These are phyloP conservation scores for Laguncularia racemosa DNA, from an alignment of 345 rosid genomes.

Conservation along the genomic window DNA sequence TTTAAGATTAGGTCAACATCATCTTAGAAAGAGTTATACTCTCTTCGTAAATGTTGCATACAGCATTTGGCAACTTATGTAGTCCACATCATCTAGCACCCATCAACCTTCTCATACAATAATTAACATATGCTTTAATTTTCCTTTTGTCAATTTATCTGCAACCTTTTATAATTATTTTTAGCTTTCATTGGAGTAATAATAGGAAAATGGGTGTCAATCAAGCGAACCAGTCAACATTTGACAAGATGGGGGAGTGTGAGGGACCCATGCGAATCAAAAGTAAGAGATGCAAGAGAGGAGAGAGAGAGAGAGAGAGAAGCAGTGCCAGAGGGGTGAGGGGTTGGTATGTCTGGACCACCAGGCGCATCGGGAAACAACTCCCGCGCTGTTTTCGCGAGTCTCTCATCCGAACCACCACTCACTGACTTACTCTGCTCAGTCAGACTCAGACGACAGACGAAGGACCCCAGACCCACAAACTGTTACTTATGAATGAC, in stretches of 20 bases:
- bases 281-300: background rate
- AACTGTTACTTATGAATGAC: too few species aligned
- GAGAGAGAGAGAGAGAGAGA: conserved; percentile 5
- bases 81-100: too few species aligned
- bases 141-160: too few species aligned
- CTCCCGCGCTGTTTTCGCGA: conserved; percentile 82
- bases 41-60: too few species aligned
- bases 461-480: conserved; percentile 11
- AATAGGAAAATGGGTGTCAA: conserved; percentile 1
- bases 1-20: too few species aligned
- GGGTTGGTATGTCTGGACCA: conserved; percentile 8
- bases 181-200: too few species aligned
- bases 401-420: conserved; percentile 21
- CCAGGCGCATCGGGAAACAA: conserved; percentile 55
- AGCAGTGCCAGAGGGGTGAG: conserved; percentile 3
- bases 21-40: too few species aligned
- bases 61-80: too few species aligned
- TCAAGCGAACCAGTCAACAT: conserved; percentile 3
- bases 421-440: background rate
- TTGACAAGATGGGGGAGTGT: conserved; percentile 9
- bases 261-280: conserved; percentile 3
- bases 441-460: background rate
- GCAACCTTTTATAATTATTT: too few species aligned
- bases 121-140: too few species aligned
- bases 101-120: too few species aligned